Conservation (phyloP, 306 rosid species). For the Malus sylvestris region DNA sequence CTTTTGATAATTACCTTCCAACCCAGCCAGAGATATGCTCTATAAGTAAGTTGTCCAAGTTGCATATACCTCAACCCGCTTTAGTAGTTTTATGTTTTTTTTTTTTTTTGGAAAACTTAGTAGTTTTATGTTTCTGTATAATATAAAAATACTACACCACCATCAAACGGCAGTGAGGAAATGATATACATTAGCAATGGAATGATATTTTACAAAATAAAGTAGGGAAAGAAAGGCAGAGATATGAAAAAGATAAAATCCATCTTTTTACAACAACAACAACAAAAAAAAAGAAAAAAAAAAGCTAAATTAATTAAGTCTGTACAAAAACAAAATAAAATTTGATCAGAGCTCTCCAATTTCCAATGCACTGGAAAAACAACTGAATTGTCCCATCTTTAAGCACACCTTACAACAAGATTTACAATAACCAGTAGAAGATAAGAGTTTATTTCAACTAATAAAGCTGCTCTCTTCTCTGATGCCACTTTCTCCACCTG, state of each 20-base stretch:
- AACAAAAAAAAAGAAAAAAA: too few species aligned
- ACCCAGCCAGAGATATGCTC: too few species aligned
- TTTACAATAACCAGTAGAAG: neutral
- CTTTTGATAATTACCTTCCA: too few species aligned
- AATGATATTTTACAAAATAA: neutral
- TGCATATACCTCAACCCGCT: conserved; percentile 14
- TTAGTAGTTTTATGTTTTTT: neutral
- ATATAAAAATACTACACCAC: conserved; percentile 5
- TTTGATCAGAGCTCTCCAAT: conserved; percentile 14
- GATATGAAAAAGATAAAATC: conserved; percentile 25
- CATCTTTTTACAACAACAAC: conserved; percentile 26
- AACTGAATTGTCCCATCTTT: conserved; percentile 16
- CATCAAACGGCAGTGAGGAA: neutral
- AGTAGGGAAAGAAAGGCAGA: neutral
- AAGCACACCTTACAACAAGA: conserved; percentile 18
- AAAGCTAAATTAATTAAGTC: conserved; percentile 2
- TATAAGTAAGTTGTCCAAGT: neutral
- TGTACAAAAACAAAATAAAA: conserved; percentile 3
- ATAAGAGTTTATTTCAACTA: conserved; percentile 28
- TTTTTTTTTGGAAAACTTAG: neutral
- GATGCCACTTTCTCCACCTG: conserved; percentile 97
- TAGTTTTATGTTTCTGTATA: neutral
- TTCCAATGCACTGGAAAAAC: conserved; percentile 14
- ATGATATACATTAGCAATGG: neutral
- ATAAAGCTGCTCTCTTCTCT: conserved; percentile 73